Evolutionary conservation across 2,329 filamentous ascomycete genomes (phyloP).

Genomic region (Diplodia corticola): DNA sequence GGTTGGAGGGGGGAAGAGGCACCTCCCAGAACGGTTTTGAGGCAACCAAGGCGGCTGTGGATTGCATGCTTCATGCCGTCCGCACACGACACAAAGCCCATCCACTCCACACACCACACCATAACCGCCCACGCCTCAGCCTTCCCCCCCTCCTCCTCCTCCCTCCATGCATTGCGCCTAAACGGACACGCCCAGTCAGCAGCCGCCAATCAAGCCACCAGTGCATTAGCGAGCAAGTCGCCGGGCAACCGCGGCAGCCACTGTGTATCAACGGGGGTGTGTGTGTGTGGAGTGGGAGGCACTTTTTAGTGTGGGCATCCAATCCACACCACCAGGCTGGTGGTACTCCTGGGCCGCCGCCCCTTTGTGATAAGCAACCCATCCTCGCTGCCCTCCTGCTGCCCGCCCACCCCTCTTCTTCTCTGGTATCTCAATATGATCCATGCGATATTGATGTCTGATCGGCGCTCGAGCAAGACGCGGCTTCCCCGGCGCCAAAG

Average conservation of each 20-base stretch:
- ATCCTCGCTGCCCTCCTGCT: neutral
- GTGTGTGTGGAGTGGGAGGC: neutral
- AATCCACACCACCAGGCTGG: neutral
- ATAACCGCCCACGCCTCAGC: neutral
- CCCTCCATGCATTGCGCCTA: constrained; percentile 6
- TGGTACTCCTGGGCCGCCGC: neutral
- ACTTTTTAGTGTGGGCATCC: neutral
- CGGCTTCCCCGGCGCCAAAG: neutral
- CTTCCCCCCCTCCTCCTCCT: neutral
- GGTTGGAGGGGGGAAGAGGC: neutral
- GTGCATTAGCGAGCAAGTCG: neutral
- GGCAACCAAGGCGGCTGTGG: neutral
- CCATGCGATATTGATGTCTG: neutral
- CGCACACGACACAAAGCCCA: neutral
- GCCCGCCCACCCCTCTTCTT: neutral
- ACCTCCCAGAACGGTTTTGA: neutral
- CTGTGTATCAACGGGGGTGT: neutral
- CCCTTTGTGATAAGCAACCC: neutral
- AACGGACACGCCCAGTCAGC: neutral
- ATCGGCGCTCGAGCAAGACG: neutral
- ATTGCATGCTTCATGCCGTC: constrained; percentile 8
- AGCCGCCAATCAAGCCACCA: neutral
- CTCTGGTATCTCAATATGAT: neutral
- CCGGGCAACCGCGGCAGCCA: neutral
- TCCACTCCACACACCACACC: neutral